Evolutionary conservation across 805 yeast species (phyloP), one percentile per base, ranked within the genome.

Genomic region (Yamadazyma philogaea): DNA sequence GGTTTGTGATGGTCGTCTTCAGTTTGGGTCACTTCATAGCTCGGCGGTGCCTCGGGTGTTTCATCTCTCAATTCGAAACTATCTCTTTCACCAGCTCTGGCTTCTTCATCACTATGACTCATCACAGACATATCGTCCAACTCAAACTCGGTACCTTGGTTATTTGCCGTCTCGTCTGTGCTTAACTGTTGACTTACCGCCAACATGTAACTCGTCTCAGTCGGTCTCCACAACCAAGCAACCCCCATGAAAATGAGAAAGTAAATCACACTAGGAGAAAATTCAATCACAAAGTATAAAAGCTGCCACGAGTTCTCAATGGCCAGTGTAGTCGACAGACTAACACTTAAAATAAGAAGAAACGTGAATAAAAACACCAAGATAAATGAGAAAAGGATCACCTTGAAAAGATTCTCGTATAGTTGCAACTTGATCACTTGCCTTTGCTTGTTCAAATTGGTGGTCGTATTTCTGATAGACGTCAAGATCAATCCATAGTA

Each of bases 221-320:
- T 91, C 41, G 99, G 99, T 64, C 99, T 83, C 99, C 99, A 93
- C 49, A 93, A 78, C 70, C 89, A 79, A 4, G 96, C 87, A 49
- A 93, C 74, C 7, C 89, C 78, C 54, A 84, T 77, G 61, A 93
- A 90, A 30, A 90, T 90, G 37, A 82, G 65, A 57, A 86, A 87
- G 66, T 88, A 93, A 11, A 89, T 83, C 37, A 88, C 75, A 37
- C 95, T 82, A 30, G 96, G 96, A 96, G 98, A 90, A 69, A 95
- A 95, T 54, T 91, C 96, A 34, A 84, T 75, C 41, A 88, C 65
- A 55, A 93, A 88, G 70, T 87, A 90, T 56, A 95, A 79, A 34
- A 87, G 78, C 65, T 90, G 87, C 99, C 99, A 93, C 59, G 87
- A 84, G 52, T 79, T 79, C 56, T 90, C 96, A 45, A 91, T 76